These are phyloP conservation scores for Thozetella sp. DNA, from an alignment of 495 filamentous ascomycete genomes.

Conservation along the genomic window DNA sequence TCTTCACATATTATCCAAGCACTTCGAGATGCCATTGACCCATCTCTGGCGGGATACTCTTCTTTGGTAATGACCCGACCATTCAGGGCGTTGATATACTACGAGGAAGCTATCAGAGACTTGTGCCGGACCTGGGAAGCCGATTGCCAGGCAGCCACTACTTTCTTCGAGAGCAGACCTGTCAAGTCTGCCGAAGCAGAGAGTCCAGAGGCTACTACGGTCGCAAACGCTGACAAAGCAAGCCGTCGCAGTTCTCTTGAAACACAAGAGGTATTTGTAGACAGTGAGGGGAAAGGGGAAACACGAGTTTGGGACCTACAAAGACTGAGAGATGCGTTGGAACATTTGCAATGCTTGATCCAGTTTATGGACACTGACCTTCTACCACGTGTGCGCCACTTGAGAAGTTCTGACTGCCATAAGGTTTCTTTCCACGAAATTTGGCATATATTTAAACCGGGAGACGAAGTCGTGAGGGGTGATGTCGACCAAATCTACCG, in stretches of 20 bases:
- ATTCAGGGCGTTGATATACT: conserved; percentile 23
- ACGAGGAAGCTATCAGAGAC: conserved; percentile 14
- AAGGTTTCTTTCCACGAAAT: conserved; percentile 38
- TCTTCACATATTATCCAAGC: conserved; percentile 19
- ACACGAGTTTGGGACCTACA: conserved; percentile 11
- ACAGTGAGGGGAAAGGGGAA: too few relatives aligned
- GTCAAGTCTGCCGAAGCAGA: too few relatives aligned
- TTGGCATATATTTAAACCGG: conserved; percentile 42
- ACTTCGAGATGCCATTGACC: conserved; percentile 13
- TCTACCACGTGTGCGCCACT: conserved; percentile 9
- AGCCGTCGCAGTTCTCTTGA: too few relatives aligned
- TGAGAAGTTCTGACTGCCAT: conserved; percentile 9
- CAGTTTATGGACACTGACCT: conserved; percentile 30
- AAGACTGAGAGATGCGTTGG: conserved; percentile 16
- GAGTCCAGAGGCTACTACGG: too few relatives aligned
- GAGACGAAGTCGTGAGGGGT: conserved; percentile 27
- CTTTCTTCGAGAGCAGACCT: not conserved
- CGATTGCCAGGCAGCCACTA: conserved; percentile 6
- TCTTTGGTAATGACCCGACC: conserved; percentile 20
- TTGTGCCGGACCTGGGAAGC: conserved; percentile 13
- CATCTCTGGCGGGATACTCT: not conserved
- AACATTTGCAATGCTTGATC: conserved; percentile 23
- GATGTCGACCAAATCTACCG: conserved; percentile 26
- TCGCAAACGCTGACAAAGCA: too few relatives aligned
- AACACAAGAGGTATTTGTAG: too few relatives aligned